phyloP scores from a whole-genome alignment of 495 filamentous ascomycete species.

The Tuber magnatum region DNA sequence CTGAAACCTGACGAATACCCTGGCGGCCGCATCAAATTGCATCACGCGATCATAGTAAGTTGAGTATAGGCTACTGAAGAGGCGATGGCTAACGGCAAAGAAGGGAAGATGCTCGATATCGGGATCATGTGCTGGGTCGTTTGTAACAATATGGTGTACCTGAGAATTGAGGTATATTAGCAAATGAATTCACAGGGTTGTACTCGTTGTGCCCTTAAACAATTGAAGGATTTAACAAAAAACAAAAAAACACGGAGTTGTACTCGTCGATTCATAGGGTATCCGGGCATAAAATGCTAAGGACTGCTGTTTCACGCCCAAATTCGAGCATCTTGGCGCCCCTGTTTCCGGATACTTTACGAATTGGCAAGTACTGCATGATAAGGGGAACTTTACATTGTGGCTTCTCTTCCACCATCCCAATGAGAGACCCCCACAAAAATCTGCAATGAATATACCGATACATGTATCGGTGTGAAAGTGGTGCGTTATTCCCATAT shows the following conservation, averaged over 20 bases:
- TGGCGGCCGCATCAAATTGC: conserved; percentile 71
- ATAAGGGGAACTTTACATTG: conserved; percentile 49
- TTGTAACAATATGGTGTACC: conserved; percentile 96
- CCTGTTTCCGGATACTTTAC: not conserved
- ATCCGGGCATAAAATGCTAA: not conserved
- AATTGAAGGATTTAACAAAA: no score
- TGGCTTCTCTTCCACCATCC: conserved; percentile 98
- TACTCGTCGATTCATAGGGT: not conserved
- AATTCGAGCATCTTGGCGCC: not conserved
- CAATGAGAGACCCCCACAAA: conserved; percentile 77
- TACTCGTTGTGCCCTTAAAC: no score
- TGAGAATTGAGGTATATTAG: conserved; percentile 16
- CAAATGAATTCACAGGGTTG: not conserved
- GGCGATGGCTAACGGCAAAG: conserved; percentile 83
- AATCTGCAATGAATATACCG: conserved; percentile 86
- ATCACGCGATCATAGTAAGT: conserved; percentile 86
- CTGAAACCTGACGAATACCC: conserved; percentile 65
- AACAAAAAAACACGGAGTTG: not conserved
- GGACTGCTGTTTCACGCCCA: not conserved
- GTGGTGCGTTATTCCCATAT: conserved; percentile 93
- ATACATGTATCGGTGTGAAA: conserved; percentile 76
- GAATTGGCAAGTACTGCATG: not conserved
- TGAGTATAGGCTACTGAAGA: conserved; percentile 67
- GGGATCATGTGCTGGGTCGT: conserved; percentile 91
- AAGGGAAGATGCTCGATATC: conserved; percentile 97